These are phyloP conservation scores for Posidonia australis DNA, from an alignment of 106 monocot species.

Conservation along the genomic window DNA sequence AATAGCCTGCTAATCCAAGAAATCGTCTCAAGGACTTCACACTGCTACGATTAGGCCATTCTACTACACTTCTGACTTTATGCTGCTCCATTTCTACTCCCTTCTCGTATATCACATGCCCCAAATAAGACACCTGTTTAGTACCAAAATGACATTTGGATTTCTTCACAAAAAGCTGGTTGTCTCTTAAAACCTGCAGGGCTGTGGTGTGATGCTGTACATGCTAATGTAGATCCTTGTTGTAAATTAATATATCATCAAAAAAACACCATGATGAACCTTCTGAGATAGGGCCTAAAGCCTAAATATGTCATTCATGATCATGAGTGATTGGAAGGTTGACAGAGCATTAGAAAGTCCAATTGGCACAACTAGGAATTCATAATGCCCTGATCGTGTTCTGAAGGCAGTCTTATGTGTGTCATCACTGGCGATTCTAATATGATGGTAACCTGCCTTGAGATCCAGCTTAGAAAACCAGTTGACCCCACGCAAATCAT, in stretches of 20 bases:
- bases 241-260: neutral
- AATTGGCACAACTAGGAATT: neutral
- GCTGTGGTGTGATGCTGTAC: neutral
- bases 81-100: neutral
- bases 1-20: neutral
- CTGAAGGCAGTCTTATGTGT: neutral
- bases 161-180: constrained; percentile 3
- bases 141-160: constrained; percentile 4
- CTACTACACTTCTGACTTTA: neutral
- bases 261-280: neutral
- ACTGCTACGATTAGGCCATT: neutral
- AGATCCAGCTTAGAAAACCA: neutral
- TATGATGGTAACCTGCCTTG: neutral
- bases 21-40: neutral
- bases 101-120: neutral
- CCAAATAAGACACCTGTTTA: constrained; percentile 1
- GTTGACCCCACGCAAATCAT: neutral
- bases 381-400: neutral
- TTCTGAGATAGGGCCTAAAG: neutral
- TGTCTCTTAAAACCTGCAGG: neutral
- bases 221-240: neutral
- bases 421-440: neutral
- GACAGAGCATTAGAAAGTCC: neutral
- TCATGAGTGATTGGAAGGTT: neutral
- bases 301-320: neutral